Percentiles rank a stretch among this genome's conserved stretches.
Conservation (phyloP, 2,329 filamentous ascomycete species). For the Acrodontium crateriforme region DNA sequence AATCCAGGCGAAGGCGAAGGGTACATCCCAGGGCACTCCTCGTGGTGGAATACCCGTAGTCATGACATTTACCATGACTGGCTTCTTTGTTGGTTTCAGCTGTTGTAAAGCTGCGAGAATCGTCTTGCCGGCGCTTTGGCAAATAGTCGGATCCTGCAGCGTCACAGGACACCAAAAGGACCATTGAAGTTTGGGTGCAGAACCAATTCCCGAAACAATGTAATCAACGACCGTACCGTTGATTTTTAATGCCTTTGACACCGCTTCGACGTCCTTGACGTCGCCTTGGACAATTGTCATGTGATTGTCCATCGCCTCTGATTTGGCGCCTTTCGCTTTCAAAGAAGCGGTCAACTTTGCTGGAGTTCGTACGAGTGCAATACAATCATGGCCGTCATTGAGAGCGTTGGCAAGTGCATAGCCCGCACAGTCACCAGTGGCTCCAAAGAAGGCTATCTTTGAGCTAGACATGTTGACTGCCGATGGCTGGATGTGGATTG, state of each 20-base stretch:
- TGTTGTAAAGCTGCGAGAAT: conserved; percentile 20
- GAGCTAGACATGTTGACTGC: no score
- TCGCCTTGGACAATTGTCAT: conserved; percentile 37
- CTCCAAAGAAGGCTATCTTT: conserved; percentile 39
- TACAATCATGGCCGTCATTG: conserved; percentile 27
- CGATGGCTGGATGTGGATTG: no score
- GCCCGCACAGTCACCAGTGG: conserved; percentile 36
- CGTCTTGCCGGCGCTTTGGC: conserved; percentile 18
- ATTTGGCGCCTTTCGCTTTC: conserved; percentile 25
- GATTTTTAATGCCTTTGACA: conserved; percentile 25
- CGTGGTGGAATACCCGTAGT: conserved; percentile 25
- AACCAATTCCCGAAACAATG: conserved; percentile 36
- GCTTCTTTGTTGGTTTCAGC: conserved; percentile 12
- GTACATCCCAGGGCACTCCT: conserved; percentile 25
- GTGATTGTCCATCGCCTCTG: conserved; percentile 21
- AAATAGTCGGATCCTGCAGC: conserved; percentile 22
- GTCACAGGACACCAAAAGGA: conserved; percentile 17
- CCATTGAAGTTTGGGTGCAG: conserved; percentile 16
- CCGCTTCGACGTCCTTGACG: conserved; percentile 27
- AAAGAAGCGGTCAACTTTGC: conserved; percentile 35
- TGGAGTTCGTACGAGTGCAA: conserved; percentile 37
- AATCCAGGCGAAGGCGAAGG: conserved; percentile 17
- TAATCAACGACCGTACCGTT: conserved; percentile 24
- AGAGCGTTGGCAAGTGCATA: conserved; percentile 32
- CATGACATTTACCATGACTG: conserved; percentile 21